Percentiles rank a stretch among this genome's conserved stretches.
phyloP scores from a whole-genome alignment of 148 eudicot genomes.

The Nepenthes gracilis region DNA sequence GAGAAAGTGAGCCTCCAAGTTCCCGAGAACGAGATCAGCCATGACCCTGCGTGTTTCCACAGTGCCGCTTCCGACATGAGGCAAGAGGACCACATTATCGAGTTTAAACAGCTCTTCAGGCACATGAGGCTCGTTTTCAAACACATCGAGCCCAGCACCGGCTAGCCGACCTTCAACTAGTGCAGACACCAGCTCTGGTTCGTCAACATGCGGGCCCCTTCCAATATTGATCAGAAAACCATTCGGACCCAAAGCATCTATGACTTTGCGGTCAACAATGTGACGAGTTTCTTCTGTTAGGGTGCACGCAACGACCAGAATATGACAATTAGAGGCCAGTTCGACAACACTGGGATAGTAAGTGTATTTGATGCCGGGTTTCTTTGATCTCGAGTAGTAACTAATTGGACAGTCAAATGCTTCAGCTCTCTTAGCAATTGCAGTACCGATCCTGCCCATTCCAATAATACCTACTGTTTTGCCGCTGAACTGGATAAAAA shows the following conservation, averaged over 20 bases:
- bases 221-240: constrained; percentile 76
- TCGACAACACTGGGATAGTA: constrained; percentile 39
- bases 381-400: constrained; percentile 69
- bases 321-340: constrained; percentile 48
- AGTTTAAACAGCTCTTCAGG: constrained; percentile 51
- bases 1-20: constrained; percentile 56
- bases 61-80: constrained; percentile 66
- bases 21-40: constrained; percentile 67
- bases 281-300: constrained; percentile 55
- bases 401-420: constrained; percentile 75
- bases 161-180: constrained; percentile 64
- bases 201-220: constrained; percentile 71
- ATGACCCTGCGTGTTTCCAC: constrained; percentile 60
- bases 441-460: constrained; percentile 66
- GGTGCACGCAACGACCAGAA: constrained; percentile 54
- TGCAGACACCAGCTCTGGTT: constrained; percentile 68
- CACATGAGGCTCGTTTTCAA: constrained; percentile 68
- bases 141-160: constrained; percentile 92
- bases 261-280: constrained; percentile 55
- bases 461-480: constrained; percentile 87
- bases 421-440: constrained; percentile 79
- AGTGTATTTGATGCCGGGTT: constrained; percentile 34
- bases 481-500: constrained; percentile 57
- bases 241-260: constrained; percentile 61
- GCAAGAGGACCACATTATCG: constrained; percentile 57